Evolutionary conservation across 768 basidiomycete genomes (phyloP), one percentile per base, ranked within the genome.

Genomic region (Myochromella boudieri): DNA sequence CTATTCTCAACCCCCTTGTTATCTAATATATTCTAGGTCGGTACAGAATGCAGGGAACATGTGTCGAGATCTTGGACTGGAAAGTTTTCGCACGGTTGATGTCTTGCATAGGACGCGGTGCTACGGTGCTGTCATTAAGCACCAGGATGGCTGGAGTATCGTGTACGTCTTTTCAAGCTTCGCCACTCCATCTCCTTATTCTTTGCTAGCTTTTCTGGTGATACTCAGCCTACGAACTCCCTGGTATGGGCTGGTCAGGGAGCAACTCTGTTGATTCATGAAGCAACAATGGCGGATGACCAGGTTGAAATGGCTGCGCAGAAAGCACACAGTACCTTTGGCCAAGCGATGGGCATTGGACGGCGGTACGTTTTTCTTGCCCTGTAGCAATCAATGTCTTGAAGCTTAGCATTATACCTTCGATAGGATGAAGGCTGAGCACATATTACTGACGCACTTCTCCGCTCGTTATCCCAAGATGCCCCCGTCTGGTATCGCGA

Each of bases 381-480:
- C 17, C 17, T 37, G 17, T 6, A 3, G 6, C 6, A 25, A 43
- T 58, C n/a, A 32, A 60, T 47, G 14, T 4, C 40, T 40, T 14
- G 29, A 22, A 2, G 5, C 49, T 31, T 37, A n/a, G n/a, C n/a
- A n/a, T n/a, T 48, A 21, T 44, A 18, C 21, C 47, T 14, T 42
- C 3, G 33, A 14, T 40, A 95, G 92, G 50, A 95, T 95, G 94
- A 74, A 78, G 8, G 93, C 93, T 1, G 69, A 82, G 43, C 84
- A 91, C 52, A 75, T 91, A 32, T 78, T 97, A n/a, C 77, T 98
- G 17, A 98, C 93, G 0, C 95, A 97, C 63, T 97, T 97, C 68
- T 97, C 94, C 8, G 90, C 90, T 31, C 84, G 94, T 22, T 95
- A 95, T 65, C 92, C 95, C 14, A 92, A 89, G 56, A 72, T 95